These are phyloP conservation scores for Nicotiana tabacum DNA, from an alignment of 257 asterid genomes.

Conservation along the genomic window DNA sequence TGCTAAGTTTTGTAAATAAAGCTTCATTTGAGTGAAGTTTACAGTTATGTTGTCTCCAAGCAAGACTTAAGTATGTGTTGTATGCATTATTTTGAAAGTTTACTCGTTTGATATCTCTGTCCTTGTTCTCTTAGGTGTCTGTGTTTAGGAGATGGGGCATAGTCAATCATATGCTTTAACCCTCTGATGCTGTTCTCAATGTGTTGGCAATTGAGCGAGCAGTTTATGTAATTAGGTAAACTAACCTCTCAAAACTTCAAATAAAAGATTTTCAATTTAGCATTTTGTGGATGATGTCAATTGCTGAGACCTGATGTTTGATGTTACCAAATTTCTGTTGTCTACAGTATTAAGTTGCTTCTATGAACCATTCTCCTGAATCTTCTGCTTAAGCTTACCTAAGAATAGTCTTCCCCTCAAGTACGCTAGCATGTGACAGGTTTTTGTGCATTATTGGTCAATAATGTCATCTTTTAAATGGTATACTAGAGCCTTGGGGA, in stretches of 20 bases:
- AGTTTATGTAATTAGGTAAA: slow-evolving; percentile 35
- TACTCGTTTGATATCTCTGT: slow-evolving; percentile 13
- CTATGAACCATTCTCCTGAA: neutral
- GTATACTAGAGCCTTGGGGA: neutral
- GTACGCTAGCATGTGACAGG: neutral
- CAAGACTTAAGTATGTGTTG: neutral
- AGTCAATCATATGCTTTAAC: slow-evolving; percentile 43
- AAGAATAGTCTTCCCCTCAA: neutral
- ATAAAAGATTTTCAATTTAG: slow-evolving; percentile 8
- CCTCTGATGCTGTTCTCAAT: slow-evolving; percentile 27
- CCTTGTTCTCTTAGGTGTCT: slow-evolving; percentile 31
- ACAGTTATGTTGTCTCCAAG: neutral
- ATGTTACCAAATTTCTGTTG: neutral
- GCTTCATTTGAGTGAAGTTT: slow-evolving; percentile 55
- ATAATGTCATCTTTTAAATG: neutral
- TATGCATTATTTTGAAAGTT: neutral
- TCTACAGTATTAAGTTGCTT: neutral
- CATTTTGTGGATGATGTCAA: slow-evolving; percentile 23
- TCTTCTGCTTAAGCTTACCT: neutral
- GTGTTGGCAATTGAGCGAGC: slow-evolving; percentile 28
- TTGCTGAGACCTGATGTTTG: slow-evolving; percentile 13
- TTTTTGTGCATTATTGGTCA: neutral
- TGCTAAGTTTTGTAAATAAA: slow-evolving; percentile 56
- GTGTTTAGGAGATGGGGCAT: slow-evolving; percentile 17
- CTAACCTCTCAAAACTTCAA: slow-evolving; percentile 20